phyloP scores from a whole-genome alignment of 441 rosid species.

The Mallotus japonicus region DNA sequence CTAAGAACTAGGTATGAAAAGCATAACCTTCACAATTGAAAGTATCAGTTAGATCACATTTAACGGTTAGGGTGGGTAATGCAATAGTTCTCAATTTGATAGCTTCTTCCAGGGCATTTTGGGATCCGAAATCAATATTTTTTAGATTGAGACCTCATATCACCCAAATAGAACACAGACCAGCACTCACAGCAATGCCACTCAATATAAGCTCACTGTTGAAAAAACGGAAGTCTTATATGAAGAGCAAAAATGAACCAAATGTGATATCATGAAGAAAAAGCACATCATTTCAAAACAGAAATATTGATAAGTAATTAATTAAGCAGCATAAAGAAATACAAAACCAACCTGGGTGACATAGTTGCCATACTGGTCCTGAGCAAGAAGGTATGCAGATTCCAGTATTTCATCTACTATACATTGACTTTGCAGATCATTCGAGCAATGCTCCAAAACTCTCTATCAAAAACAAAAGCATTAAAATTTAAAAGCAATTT shows the following conservation, averaged over 20 bases:
- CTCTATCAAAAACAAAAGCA: constrained; percentile 52
- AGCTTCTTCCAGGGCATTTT: not conserved
- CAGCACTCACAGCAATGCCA: not conserved
- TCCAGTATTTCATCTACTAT: constrained; percentile 93
- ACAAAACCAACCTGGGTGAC: constrained; percentile 76
- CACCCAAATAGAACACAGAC: not conserved
- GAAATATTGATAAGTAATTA: not conserved
- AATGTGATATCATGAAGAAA: not conserved
- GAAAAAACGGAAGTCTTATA: not conserved
- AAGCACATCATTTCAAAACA: not conserved
- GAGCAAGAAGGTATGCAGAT: constrained; percentile 77
- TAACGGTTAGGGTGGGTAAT: not conserved
- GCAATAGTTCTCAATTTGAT: not conserved
- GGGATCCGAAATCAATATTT: too few species aligned
- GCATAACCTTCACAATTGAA: too few species aligned
- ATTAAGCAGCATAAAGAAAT: not conserved
- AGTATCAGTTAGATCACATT: too few species aligned
- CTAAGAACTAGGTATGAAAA: too few species aligned
- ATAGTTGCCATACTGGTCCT: constrained; percentile 98
- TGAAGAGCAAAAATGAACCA: not conserved
- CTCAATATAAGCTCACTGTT: not conserved
- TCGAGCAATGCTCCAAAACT: constrained; percentile 91
- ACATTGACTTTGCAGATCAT: constrained; percentile 70
- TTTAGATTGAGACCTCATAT: too few species aligned
- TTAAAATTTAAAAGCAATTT: constrained; percentile 11